These are phyloP conservation scores for Trichoderma sp. DNA, from an alignment of 2,329 filamentous ascomycete genomes.

Conservation along the genomic window DNA sequence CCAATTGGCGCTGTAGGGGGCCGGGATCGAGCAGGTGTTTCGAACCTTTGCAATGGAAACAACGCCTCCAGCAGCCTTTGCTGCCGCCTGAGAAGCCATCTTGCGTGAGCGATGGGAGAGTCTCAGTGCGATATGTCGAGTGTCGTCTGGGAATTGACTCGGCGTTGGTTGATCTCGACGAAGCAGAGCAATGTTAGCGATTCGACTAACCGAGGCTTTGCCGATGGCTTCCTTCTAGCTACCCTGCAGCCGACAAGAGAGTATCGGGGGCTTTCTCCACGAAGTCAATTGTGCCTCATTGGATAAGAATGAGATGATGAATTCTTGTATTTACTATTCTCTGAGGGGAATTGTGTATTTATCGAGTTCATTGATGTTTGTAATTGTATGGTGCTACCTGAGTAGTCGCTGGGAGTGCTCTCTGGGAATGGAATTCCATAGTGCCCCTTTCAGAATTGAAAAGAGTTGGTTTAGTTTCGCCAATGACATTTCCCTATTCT, in stretches of 20 bases:
- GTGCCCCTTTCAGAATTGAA: neutral
- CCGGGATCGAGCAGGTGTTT: neutral
- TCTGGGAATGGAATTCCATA: neutral
- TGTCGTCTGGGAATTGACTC: constrained; percentile 27
- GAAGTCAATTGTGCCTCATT: neutral
- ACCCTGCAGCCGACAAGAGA: neutral
- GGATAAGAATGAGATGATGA: neutral
- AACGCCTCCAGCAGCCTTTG: constrained; percentile 53
- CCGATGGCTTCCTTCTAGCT: constrained; percentile 18
- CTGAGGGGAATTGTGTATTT: neutral
- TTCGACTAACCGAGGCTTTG: constrained; percentile 31
- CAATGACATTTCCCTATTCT: neutral
- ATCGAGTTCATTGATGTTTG: neutral
- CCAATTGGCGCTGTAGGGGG: constrained; percentile 19
- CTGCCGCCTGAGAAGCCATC: constrained; percentile 61
- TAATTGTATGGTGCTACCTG: neutral
- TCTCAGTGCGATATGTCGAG: constrained; percentile 8
- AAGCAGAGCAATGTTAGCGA: neutral
- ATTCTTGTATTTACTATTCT: neutral
- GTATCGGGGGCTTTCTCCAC: neutral
- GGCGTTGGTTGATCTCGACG: constrained; percentile 23
- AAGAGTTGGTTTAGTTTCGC: neutral
- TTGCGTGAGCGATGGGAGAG: constrained; percentile 32
- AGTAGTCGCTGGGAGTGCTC: neutral
- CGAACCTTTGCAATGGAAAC: constrained; percentile 59